These are phyloP conservation scores for Haberlea rhodopensis DNA, from an alignment of 257 asterid genomes.

Conservation along the genomic window DNA sequence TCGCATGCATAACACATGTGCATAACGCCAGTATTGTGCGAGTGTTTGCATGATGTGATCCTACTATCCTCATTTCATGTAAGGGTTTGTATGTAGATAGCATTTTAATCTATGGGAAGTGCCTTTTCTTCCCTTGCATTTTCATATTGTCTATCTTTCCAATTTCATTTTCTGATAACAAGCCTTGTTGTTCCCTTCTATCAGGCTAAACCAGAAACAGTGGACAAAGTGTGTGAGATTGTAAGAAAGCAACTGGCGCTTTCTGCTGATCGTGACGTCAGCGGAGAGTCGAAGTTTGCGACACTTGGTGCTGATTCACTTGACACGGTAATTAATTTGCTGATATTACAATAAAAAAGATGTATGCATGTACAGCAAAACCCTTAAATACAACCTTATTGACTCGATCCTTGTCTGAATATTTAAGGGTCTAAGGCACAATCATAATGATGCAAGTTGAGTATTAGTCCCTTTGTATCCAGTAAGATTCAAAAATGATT, in stretches of 20 bases:
- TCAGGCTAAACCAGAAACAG: conserved; percentile 90
- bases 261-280: conserved; percentile 52
- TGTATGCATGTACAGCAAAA: not conserved
- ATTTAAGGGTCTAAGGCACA: not conserved
- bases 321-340: conserved; percentile 69
- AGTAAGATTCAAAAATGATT: not conserved
- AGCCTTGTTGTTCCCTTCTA: conserved; percentile 16
- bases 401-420: too few species aligned
- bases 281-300: conserved; percentile 69
- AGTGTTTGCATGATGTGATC: not conserved
- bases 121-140: not conserved
- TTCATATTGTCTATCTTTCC: not conserved
- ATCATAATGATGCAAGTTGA: not conserved
- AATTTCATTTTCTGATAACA: not conserved
- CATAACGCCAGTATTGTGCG: not conserved
- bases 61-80: not conserved
- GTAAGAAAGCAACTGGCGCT: conserved; percentile 96
- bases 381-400: not conserved
- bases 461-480: not conserved
- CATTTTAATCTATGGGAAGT: not conserved
- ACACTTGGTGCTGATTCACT: conserved; percentile 96
- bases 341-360: not conserved
- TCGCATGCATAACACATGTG: not conserved
- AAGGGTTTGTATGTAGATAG: not conserved
- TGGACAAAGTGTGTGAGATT: conserved; percentile 63